These are phyloP conservation scores for Cystoderma amianthinum DNA, from an alignment of 768 basidiomycete species.

Conservation along the genomic window DNA sequence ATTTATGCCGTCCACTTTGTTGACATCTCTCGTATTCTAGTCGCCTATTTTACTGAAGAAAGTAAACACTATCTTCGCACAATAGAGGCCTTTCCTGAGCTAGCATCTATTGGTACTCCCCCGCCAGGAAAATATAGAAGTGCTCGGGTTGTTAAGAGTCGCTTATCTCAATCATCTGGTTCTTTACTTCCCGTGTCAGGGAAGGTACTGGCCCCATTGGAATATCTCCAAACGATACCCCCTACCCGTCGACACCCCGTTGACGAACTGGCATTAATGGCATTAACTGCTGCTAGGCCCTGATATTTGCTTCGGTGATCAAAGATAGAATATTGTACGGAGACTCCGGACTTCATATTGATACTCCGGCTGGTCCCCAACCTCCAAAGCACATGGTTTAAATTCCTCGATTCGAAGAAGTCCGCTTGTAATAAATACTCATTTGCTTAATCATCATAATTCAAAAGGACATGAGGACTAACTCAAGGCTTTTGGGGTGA, in stretches of 20 bases:
- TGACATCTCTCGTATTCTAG: constrained; percentile 24
- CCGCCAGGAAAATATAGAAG: constrained; percentile 59
- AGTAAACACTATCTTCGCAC: constrained; percentile 48
- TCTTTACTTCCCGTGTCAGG: not conserved
- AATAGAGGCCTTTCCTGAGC: constrained; percentile 51
- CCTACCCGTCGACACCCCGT: constrained; percentile 61
- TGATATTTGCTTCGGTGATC: constrained; percentile 1
- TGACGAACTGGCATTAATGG: constrained; percentile 67
- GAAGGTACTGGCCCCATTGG: constrained; percentile 47
- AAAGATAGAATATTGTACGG: not conserved
- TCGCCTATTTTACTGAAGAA: constrained; percentile 72
- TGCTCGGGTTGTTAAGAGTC: too few relatives aligned
- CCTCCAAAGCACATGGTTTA: too few relatives aligned
- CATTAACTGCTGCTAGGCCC: constrained; percentile 31
- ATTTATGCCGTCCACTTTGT: constrained; percentile 3
- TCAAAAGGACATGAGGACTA: too few relatives aligned
- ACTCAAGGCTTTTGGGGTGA: too few relatives aligned
- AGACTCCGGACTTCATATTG: not conserved
- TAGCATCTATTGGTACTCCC: constrained; percentile 45
- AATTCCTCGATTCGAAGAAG: too few relatives aligned
- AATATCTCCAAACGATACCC: constrained; percentile 53
- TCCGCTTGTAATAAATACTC: too few relatives aligned
- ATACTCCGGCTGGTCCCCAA: not conserved
- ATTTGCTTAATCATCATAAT: too few relatives aligned
- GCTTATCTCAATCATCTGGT: constrained; percentile 14